Percentiles rank a stretch among this genome's conserved stretches.
These are phyloP conservation scores for Penicillium sp. DNA, from an alignment of 2,329 filamentous ascomycete species.

Conservation along the genomic window DNA sequence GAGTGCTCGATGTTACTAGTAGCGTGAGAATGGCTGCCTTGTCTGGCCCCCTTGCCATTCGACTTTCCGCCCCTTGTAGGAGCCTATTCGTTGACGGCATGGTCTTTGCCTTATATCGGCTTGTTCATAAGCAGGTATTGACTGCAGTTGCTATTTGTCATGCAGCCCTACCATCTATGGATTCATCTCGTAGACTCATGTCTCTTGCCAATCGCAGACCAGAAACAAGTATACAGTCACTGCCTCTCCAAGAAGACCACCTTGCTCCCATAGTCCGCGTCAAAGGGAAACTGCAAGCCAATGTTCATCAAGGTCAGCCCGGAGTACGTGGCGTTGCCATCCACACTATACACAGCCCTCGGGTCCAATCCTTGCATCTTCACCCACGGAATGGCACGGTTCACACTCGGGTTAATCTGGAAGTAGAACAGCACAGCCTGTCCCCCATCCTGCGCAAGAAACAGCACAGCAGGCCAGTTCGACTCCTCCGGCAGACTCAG, in stretches of 20 bases:
- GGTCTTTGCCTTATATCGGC: too few relatives aligned
- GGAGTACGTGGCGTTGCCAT: slow-evolving; percentile 53
- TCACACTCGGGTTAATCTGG: slow-evolving; percentile 54
- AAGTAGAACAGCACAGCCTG: slow-evolving; percentile 59
- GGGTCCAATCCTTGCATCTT: slow-evolving; percentile 58
- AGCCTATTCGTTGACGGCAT: too few relatives aligned
- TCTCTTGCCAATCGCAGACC: too few relatives aligned
- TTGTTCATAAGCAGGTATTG: too few relatives aligned
- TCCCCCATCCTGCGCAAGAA: slow-evolving; percentile 52
- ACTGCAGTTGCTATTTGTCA: too few relatives aligned
- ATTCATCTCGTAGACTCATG: too few relatives aligned
- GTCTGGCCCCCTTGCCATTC: too few relatives aligned
- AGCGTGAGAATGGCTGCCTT: too few relatives aligned
- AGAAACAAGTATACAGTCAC: too few relatives aligned
- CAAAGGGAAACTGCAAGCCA: slow-evolving; percentile 55
- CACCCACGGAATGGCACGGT: slow-evolving; percentile 55
- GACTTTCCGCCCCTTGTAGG: too few relatives aligned
- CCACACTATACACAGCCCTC: slow-evolving; percentile 52
- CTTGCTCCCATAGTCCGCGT: slow-evolving; percentile 56
- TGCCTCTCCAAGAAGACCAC: slow-evolving; percentile 55
- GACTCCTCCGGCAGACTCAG: slow-evolving; percentile 57
- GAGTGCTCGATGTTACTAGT: too few relatives aligned
- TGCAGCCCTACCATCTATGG: too few relatives aligned
- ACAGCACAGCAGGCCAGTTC: slow-evolving; percentile 62
- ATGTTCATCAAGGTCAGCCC: slow-evolving; percentile 62